phyloP scores from a whole-genome alignment of 768 basidiomycete genomes.

The Lactarius sp. region DNA sequence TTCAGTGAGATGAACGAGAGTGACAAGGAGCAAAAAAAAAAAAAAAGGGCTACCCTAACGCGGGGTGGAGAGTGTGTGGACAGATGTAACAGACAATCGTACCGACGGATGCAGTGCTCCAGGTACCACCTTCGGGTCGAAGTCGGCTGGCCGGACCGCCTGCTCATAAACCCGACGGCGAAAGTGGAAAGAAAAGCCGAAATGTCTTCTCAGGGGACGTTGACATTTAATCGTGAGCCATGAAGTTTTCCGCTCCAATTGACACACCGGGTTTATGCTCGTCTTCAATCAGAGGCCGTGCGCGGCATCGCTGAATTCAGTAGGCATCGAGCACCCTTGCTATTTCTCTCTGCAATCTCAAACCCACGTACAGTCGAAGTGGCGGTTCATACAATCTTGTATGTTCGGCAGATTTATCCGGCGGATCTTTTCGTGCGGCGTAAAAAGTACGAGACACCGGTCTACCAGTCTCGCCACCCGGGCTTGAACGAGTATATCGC shows the following conservation, averaged over 20 bases:
- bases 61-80: not conserved
- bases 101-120: no score
- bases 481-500: slow-evolving; percentile 84
- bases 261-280: slow-evolving; percentile 27
- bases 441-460: slow-evolving; percentile 86
- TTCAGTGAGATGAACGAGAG: not conserved
- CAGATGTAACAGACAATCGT: not conserved
- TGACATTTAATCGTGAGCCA: slow-evolving; percentile 34
- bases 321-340: slow-evolving; percentile 33
- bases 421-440: slow-evolving; percentile 80
- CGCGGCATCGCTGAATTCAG: slow-evolving; percentile 69
- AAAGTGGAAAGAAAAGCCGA: not conserved
- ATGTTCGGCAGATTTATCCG: slow-evolving; percentile 87
- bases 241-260: not conserved
- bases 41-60: not conserved
- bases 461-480: slow-evolving; percentile 92
- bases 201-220: slow-evolving; percentile 22
- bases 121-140: not conserved
- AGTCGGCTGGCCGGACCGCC: slow-evolving; percentile 12
- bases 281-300: slow-evolving; percentile 42
- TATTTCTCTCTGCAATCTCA: not conserved
- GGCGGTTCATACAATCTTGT: slow-evolving; percentile 88
- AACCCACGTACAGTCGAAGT: slow-evolving; percentile 67
- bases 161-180: not conserved
- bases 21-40: not conserved